phyloP scores from a whole-genome alignment of 495 filamentous ascomycete species.

The Penicillium longicatenatum region DNA sequence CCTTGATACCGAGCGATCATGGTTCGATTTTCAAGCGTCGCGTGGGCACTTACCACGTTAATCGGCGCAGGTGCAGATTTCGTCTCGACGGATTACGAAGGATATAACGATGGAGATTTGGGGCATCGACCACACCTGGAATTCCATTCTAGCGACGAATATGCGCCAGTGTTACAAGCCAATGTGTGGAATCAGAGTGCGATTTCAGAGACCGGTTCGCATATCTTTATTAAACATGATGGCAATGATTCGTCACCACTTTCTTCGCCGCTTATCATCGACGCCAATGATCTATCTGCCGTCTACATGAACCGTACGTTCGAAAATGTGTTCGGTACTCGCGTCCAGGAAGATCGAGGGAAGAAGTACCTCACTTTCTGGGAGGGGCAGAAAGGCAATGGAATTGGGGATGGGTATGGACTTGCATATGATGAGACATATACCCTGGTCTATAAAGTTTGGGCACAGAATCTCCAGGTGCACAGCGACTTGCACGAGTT shows the following conservation, averaged over 20 bases:
- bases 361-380: constrained; percentile 24
- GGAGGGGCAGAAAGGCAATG: constrained; percentile 23
- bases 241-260: constrained; percentile 23
- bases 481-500: constrained; percentile 40
- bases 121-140: constrained; percentile 27
- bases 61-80: constrained; percentile 11
- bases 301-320: constrained; percentile 26
- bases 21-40: not conserved
- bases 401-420: constrained; percentile 26
- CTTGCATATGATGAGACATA: constrained; percentile 25
- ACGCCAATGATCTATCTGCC: constrained; percentile 20
- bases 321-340: constrained; percentile 25
- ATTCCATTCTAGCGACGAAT: constrained; percentile 25
- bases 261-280: constrained; percentile 22
- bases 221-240: constrained; percentile 27
- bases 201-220: constrained; percentile 20
- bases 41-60: not conserved
- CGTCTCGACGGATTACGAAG: constrained; percentile 18
- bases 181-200: constrained; percentile 18
- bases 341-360: constrained; percentile 19
- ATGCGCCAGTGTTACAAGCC: constrained; percentile 21
- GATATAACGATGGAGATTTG: constrained; percentile 21
- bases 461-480: constrained; percentile 18
- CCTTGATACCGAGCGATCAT: not conserved
- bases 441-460: constrained; percentile 21